Evolutionary conservation across 2,329 filamentous ascomycete species (phyloP).

Genomic region (Monosporascus sp.): DNA sequence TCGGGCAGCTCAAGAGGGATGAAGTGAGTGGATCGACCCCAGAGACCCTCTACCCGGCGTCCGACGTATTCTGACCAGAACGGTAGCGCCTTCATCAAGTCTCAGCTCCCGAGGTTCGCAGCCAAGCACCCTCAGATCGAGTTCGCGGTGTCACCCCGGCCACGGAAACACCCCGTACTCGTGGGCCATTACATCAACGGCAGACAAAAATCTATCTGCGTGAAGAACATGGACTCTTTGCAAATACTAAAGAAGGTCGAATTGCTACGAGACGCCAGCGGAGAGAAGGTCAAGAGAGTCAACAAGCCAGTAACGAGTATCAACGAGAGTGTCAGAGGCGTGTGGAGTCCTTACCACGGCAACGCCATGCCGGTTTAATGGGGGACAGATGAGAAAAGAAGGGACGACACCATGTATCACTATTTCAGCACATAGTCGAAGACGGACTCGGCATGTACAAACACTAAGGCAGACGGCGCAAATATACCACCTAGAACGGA

Average conservation of each 20-base stretch:
- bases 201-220: constrained; percentile 77
- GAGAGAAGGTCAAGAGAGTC: constrained; percentile 63
- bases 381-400: constrained; percentile 6
- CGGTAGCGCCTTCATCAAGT: constrained; percentile 72
- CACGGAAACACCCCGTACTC: constrained; percentile 84
- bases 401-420: neutral
- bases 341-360: constrained; percentile 69
- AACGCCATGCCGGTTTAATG: constrained; percentile 48
- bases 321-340: constrained; percentile 62
- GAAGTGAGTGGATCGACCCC: constrained; percentile 57
- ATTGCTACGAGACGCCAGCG: constrained; percentile 67
- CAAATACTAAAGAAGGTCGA: constrained; percentile 79
- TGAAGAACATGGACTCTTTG: constrained; percentile 75
- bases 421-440: neutral
- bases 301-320: constrained; percentile 62
- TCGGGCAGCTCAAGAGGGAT: constrained; percentile 90
- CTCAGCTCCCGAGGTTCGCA: constrained; percentile 72
- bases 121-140: constrained; percentile 80
- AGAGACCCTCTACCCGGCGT: too few relatives aligned
- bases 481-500: neutral
- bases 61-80: too few relatives aligned
- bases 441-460: neutral
- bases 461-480: neutral
- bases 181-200: constrained; percentile 92
- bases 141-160: constrained; percentile 84